Evolutionary conservation across 345 rosid genomes (phyloP), one percentile per base, ranked within the genome.

Genomic region (Rubroshorea leprosula): DNA sequence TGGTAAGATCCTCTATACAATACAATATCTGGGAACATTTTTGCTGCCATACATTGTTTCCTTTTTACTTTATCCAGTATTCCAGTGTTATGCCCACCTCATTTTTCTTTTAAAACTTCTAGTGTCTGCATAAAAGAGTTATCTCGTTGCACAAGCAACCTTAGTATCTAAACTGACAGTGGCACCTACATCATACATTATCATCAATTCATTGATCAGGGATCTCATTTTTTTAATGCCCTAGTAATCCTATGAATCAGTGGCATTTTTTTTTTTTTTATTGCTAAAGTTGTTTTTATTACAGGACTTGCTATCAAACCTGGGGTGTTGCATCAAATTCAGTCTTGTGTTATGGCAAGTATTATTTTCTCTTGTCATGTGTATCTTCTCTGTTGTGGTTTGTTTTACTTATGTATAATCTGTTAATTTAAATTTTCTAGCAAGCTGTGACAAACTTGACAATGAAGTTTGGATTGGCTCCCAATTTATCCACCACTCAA

Each of bases 231-330:
- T n/a, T n/a, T n/a, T n/a, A n/a, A n/a, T n/a, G n/a, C n/a, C n/a
- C n/a, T n/a, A n/a, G n/a, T n/a, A n/a, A n/a, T n/a, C n/a, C n/a
- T n/a, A n/a, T n/a, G n/a, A n/a, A n/a, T n/a, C n/a, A n/a, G n/a
- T n/a, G n/a, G 35, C 23, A 31, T 9, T 5, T 45, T 9, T 5
- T 19, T 53, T 16, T 23, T 60, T 51, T 27, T 38, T 48, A 1
- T 35, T 10, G 57, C 56, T 53, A 46, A 61, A 52, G 5, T 56
- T 54, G 8, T 24, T 23, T 14, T 39, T 60, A 5, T 79, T 54
- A 62, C 84, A 89, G 97, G 99, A 51, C 72, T 93, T 26, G 94
- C 96, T 39, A 75, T 87, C 75, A 93, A 89, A 75, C 96, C 97
- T 56, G 79, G 91, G 51, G 85, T 80, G 53, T 47, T 87, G 72